Percentiles rank a stretch among this genome's conserved stretches.
These are phyloP conservation scores for Acanthamoeba castellanii DNA, from an alignment of 208 protist species.

Conservation along the genomic window DNA sequence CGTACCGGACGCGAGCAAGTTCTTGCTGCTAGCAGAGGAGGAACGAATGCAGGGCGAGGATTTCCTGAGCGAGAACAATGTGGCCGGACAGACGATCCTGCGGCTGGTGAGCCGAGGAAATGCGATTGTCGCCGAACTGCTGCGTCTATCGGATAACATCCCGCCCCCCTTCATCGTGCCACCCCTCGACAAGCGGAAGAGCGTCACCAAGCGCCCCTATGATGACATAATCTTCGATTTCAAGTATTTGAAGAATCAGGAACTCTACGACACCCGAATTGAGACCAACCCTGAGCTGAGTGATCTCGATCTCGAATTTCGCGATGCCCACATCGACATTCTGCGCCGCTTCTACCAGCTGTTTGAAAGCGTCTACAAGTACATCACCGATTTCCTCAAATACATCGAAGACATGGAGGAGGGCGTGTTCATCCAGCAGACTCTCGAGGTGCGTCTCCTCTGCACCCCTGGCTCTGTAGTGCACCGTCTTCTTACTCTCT, in stretches of 20 bases:
- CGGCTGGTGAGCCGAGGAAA: conserved; percentile 94
- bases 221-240: conserved; percentile 95
- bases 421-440: conserved; percentile 93
- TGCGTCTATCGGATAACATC: conserved; percentile 94
- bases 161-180: conserved; percentile 91
- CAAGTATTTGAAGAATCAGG: conserved; percentile 92
- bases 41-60: conserved; percentile 68
- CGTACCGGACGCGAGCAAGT: no score
- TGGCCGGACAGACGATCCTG: conserved; percentile 94
- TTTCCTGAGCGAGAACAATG: conserved; percentile 93
- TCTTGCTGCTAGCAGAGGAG: no score
- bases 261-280: conserved; percentile 92
- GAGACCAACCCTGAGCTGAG: conserved; percentile 84
- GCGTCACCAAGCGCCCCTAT: conserved; percentile 83
- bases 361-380: conserved; percentile 97
- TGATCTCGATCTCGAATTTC: conserved; percentile 91
- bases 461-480: not conserved
- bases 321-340: conserved; percentile 95
- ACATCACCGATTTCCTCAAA: conserved; percentile 94
- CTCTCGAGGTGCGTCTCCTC: conserved; percentile 90
- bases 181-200: conserved; percentile 65
- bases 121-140: conserved; percentile 92
- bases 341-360: conserved; percentile 96
- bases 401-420: conserved; percentile 94
- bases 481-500: conserved; percentile 15